Conservation (phyloP, 345 rosid species). For the Melastoma malabathricum region DNA sequence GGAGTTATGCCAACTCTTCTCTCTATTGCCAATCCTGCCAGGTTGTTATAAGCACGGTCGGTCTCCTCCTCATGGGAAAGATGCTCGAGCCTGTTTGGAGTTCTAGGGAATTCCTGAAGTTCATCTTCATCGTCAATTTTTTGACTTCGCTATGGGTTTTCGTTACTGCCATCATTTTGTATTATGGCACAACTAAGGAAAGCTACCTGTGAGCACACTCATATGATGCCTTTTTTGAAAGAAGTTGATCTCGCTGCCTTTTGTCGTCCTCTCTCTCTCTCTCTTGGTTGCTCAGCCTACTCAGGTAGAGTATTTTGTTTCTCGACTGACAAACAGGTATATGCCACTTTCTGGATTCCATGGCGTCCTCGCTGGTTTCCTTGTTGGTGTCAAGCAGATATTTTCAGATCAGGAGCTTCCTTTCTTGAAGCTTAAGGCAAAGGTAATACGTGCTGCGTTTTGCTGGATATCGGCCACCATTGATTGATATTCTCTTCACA, state of each 20-base stretch:
- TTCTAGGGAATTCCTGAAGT: slow-evolving; percentile 89
- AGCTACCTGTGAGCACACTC: slow-evolving; percentile 57
- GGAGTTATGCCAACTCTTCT: neutral
- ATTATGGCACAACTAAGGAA: slow-evolving; percentile 68
- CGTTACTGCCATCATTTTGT: slow-evolving; percentile 70
- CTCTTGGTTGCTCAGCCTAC: too few species aligned
- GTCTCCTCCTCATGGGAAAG: slow-evolving; percentile 90
- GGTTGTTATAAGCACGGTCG: slow-evolving; percentile 59
- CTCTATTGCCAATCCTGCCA: slow-evolving; percentile 8
- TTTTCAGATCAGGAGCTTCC: slow-evolving; percentile 86
- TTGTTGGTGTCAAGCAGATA: slow-evolving; percentile 94
- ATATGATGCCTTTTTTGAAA: neutral
- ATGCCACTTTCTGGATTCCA: slow-evolving; percentile 95
- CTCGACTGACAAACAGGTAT: slow-evolving; percentile 30
- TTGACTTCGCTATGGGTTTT: slow-evolving; percentile 76
- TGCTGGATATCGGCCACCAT: too few species aligned
- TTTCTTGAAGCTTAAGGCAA: slow-evolving; percentile 64
- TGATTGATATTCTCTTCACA: too few species aligned
- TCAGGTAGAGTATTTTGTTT: neutral
- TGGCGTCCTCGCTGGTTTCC: slow-evolving; percentile 76
- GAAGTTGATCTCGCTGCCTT: too few species aligned
- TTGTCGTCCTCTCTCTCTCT: too few species aligned
- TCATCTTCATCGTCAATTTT: slow-evolving; percentile 68
- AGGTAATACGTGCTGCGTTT: slow-evolving; percentile 27
- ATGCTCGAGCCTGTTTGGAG: slow-evolving; percentile 97